Evolutionary conservation across 805 yeast species (phyloP).

Genomic region (Candida germanica): DNA sequence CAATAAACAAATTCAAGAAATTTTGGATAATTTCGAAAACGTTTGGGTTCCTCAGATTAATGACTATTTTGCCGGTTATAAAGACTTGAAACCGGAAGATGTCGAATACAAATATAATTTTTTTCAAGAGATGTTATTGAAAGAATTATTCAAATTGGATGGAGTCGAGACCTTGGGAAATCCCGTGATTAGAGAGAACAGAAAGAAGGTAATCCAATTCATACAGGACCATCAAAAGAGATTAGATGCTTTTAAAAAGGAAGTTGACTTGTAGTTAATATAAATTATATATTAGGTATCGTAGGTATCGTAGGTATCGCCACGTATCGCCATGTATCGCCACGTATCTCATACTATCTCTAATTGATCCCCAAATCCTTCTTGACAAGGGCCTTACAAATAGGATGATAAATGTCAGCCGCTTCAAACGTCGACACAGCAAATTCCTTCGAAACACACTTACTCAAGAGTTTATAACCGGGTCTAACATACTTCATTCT

Average conservation of each 20-base stretch:
- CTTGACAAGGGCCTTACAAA: constrained; percentile 24
- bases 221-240: constrained; percentile 59
- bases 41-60: constrained; percentile 39
- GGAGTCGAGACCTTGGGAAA: constrained; percentile 55
- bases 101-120: constrained; percentile 50
- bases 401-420: constrained; percentile 29
- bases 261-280: constrained; percentile 17
- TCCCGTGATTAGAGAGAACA: constrained; percentile 49
- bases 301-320: too few relatives aligned
- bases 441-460: constrained; percentile 22
- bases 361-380: constrained; percentile 18
- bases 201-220: constrained; percentile 57
- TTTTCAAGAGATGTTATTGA: constrained; percentile 65
- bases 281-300: too few relatives aligned
- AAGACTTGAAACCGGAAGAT: constrained; percentile 25
- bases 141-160: constrained; percentile 64
- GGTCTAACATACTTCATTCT: constrained; percentile 38
- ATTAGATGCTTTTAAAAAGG: constrained; percentile 47
- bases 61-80: constrained; percentile 27
- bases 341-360: too few relatives aligned
- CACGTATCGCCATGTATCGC: too few relatives aligned
- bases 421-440: constrained; percentile 25
- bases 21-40: constrained; percentile 39
- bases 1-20: constrained; percentile 35
- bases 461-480: constrained; percentile 24